phyloP scores from a whole-genome alignment of 1,139 yeast genomes.

The Nadsonia commutata region DNA sequence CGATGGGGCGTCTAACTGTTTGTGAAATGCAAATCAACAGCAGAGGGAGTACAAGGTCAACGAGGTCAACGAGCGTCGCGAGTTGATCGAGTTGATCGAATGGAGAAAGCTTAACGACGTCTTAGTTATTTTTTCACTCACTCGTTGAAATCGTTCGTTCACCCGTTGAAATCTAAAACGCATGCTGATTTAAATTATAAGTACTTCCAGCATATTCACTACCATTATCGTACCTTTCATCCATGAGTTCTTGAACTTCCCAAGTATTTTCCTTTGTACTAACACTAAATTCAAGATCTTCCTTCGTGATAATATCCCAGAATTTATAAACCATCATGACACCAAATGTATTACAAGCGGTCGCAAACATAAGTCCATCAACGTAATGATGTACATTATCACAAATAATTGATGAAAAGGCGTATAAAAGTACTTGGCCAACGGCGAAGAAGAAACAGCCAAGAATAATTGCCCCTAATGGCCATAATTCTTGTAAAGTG shows the following conservation, averaged over 20 bases:
- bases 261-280: constrained; percentile 33
- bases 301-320: constrained; percentile 95
- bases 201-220: constrained; percentile 21
- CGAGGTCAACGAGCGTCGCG: no score
- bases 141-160: no score
- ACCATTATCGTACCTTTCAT: constrained; percentile 28
- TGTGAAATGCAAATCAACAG: no score
- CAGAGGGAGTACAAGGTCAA: no score
- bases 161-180: constrained; percentile 8
- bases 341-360: constrained; percentile 64
- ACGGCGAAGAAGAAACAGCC: constrained; percentile 62
- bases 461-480: constrained; percentile 61
- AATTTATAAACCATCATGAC: constrained; percentile 91
- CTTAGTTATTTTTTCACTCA: background rate
- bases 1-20: no score
- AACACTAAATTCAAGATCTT: constrained; percentile 86
- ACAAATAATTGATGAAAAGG: constrained; percentile 52
- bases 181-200: constrained; percentile 15
- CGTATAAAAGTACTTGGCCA: constrained; percentile 67
- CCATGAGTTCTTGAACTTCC: constrained; percentile 37
- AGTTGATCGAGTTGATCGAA: no score
- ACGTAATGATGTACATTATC: constrained; percentile 63
- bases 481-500: constrained; percentile 70
- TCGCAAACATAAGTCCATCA: constrained; percentile 80
- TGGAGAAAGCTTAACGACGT: no score